Conservation (phyloP, 2,329 filamentous ascomycete species). For the Pseudocercospora macadamiae region DNA sequence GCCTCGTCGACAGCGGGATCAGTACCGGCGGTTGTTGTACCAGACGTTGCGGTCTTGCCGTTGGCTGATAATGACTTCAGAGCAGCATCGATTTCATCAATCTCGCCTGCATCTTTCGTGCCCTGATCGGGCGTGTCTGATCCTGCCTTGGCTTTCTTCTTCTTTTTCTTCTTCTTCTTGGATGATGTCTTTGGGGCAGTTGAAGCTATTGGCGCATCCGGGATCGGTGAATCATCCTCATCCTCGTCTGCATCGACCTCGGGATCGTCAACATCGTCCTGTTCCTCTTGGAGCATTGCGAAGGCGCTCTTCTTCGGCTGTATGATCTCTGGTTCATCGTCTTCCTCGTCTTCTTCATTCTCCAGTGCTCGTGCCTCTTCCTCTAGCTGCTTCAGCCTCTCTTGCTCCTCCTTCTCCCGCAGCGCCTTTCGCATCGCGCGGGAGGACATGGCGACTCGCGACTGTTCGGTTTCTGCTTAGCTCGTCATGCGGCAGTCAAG, state of each 20-base stretch:
- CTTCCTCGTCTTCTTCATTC: slow-evolving; percentile 43
- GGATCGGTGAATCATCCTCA: slow-evolving; percentile 36
- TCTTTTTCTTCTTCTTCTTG: slow-evolving; percentile 63
- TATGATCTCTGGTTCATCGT: slow-evolving; percentile 40
- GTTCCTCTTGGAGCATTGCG: slow-evolving; percentile 48
- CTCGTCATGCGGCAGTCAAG: background rate
- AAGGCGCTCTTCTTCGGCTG: slow-evolving; percentile 47
- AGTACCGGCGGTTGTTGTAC: slow-evolving; percentile 29
- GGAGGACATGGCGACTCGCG: slow-evolving; percentile 58
- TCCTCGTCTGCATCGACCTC: slow-evolving; percentile 41
- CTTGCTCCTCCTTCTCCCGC: slow-evolving; percentile 62
- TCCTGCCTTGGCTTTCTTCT: slow-evolving; percentile 59
- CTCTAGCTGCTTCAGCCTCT: slow-evolving; percentile 48
- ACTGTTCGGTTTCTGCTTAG: too few species aligned
- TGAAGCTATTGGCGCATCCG: slow-evolving; percentile 6
- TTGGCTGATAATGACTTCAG: slow-evolving; percentile 59
- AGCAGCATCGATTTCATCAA: slow-evolving; percentile 70
- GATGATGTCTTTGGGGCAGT: slow-evolving; percentile 29
- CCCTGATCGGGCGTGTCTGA: slow-evolving; percentile 31
- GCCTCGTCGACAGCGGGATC: slow-evolving; percentile 52
- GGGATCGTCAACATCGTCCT: slow-evolving; percentile 44
- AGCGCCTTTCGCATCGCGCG: slow-evolving; percentile 67
- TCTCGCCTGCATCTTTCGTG: slow-evolving; percentile 24
- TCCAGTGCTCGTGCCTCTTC: slow-evolving; percentile 31
- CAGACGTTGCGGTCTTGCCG: slow-evolving; percentile 28